A percentile compares a stretch with the other conserved stretches of the same genome.
These are phyloP conservation scores for Talaromyces trachyspermus DNA, from an alignment of 495 filamentous ascomycete species.

Conservation along the genomic window DNA sequence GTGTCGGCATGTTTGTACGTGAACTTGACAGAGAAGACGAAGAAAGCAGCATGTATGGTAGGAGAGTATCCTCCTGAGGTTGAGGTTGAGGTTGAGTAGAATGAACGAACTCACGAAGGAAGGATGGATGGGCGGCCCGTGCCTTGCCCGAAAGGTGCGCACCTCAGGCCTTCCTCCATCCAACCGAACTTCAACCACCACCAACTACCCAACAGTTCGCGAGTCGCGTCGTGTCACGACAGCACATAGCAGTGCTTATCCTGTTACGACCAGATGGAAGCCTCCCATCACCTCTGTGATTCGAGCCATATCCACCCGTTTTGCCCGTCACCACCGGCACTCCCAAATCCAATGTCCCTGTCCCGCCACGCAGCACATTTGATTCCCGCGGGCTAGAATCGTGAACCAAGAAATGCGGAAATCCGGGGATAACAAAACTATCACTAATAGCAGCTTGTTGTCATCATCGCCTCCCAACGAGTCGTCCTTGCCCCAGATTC, in stretches of 20 bases:
- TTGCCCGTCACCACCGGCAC: not conserved
- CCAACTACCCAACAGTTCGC: no score
- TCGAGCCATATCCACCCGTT: no score
- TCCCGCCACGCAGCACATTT: not conserved
- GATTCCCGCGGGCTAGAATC: constrained; percentile 5
- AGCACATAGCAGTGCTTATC: no score
- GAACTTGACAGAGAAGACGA: not conserved
- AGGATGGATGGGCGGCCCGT: not conserved
- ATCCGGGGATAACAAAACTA: not conserved
- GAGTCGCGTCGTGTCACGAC: no score
- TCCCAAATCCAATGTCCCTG: constrained; percentile 8
- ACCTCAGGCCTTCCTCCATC: not conserved
- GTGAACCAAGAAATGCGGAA: constrained; percentile 1
- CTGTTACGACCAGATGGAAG: constrained; percentile 1
- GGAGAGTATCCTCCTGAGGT: not conserved
- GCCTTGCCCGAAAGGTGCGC: not conserved
- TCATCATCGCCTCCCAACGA: constrained; percentile 28
- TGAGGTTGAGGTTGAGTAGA: not conserved
- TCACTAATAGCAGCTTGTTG: no score
- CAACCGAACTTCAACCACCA: not conserved
- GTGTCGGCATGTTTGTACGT: constrained; percentile 22
- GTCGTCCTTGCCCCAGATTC: constrained; percentile 21
- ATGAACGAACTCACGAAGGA: not conserved
- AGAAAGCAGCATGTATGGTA: not conserved
- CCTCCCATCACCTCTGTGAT: not conserved